Evolutionary conservation across 139 green algal genomes (phyloP).

Genomic region (Tetraselmis chui): DNA sequence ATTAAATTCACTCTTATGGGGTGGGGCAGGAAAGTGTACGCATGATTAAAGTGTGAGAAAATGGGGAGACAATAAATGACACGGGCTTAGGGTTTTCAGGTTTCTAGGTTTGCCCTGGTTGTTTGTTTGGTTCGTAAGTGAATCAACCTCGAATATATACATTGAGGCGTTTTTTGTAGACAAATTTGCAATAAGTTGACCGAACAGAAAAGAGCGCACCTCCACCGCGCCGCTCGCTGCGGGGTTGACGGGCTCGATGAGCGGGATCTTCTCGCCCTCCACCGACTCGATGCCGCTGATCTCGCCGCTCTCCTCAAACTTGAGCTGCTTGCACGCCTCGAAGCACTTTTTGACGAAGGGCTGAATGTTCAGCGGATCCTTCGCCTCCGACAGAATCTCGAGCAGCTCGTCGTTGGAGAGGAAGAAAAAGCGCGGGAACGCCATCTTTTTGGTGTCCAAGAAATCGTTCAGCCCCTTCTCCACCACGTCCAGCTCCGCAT

Average conservation of each 20-base stretch:
- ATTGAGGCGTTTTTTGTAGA: too few species aligned
- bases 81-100: too few species aligned
- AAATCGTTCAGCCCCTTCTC: slow-evolving; percentile 71
- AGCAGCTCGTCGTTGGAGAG: slow-evolving; percentile 74
- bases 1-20: too few species aligned
- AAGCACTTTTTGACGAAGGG: slow-evolving; percentile 65
- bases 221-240: slow-evolving; percentile 19
- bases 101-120: too few species aligned
- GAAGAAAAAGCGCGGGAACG: slow-evolving; percentile 76
- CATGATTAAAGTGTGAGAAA: too few species aligned
- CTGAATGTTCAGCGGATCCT: slow-evolving; percentile 68
- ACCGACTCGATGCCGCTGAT: slow-evolving; percentile 46
- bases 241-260: slow-evolving; percentile 55
- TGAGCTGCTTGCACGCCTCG: slow-evolving; percentile 30
- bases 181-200: too few species aligned
- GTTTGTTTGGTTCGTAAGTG: too few species aligned
- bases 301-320: slow-evolving; percentile 32
- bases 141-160: too few species aligned
- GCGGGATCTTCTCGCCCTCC: slow-evolving; percentile 64
- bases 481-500: slow-evolving; percentile 59
- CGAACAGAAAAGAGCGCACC: too few species aligned
- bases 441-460: slow-evolving; percentile 70
- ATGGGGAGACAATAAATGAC: too few species aligned
- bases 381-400: slow-evolving; percentile 68
- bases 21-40: too few species aligned